These are phyloP conservation scores for Penicillium herquei DNA, from an alignment of 495 filamentous ascomycete species.

Conservation along the genomic window DNA sequence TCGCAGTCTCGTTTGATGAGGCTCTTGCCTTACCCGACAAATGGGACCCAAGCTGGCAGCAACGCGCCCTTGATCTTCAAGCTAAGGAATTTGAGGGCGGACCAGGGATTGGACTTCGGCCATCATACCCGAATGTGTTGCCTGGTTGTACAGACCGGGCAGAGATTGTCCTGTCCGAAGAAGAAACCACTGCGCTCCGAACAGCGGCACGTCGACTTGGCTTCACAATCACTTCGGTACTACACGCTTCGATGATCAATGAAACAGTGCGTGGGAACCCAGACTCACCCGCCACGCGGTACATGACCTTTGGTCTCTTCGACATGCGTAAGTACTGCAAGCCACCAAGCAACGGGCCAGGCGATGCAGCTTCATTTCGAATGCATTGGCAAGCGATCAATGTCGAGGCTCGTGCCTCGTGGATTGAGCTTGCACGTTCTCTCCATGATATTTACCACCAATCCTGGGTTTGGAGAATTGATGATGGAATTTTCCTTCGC, in stretches of 20 bases:
- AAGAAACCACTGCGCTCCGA: background rate
- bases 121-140: too few species aligned
- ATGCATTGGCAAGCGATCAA: background rate
- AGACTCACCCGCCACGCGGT: background rate
- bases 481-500: background rate
- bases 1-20: too few species aligned
- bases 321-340: background rate
- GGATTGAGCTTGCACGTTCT: background rate
- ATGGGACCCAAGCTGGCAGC: too few species aligned
- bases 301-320: background rate
- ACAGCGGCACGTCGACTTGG: background rate
- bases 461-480: background rate
- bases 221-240: background rate
- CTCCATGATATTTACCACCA: background rate
- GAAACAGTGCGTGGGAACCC: background rate
- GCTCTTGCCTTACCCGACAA: too few species aligned
- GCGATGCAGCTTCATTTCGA: background rate
- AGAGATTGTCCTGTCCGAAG: background rate
- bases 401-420: background rate
- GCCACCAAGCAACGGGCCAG: background rate
- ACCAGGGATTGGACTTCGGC: too few species aligned
- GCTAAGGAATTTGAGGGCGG: too few species aligned
- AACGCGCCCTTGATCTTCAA: too few species aligned
- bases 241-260: background rate
- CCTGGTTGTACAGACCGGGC: background rate